Conservation (phyloP, 2,329 filamentous ascomycete genomes). For the Aureobasidium sp. region DNA sequence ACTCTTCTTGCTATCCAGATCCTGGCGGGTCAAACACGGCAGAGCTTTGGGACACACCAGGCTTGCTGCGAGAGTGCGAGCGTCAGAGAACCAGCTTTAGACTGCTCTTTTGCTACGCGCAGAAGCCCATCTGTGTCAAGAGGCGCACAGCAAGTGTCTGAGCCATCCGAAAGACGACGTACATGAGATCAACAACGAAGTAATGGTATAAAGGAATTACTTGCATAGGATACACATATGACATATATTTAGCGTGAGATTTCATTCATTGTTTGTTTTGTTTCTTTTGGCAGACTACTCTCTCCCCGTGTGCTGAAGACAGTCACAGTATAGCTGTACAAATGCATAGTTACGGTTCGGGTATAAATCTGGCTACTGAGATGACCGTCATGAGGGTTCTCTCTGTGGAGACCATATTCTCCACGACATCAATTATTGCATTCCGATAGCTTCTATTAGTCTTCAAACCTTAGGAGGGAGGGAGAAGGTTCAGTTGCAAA, state of each 20-base stretch:
- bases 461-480: too few relatives aligned
- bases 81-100: constrained; percentile 81
- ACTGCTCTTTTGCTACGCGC: constrained; percentile 83
- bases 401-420: too few relatives aligned
- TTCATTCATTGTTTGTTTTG: background rate
- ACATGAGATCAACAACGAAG: constrained; percentile 1
- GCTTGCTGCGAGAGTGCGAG: constrained; percentile 75
- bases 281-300: background rate
- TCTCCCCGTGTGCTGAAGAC: background rate
- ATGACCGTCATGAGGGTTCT: too few relatives aligned
- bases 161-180: constrained; percentile 15
- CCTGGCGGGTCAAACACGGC: constrained; percentile 41
- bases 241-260: background rate
- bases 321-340: too few relatives aligned
- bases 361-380: too few relatives aligned
- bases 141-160: constrained; percentile 44
- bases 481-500: too few relatives aligned
- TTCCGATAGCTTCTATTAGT: background rate
- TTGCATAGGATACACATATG: background rate
- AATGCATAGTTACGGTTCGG: too few relatives aligned
- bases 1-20: constrained; percentile 82
- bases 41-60: constrained; percentile 70
- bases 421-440: background rate
- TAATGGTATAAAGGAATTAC: background rate
- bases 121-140: constrained; percentile 56